Conservation (phyloP, 108 stramenopile genomes). For the Seminavis robusta region DNA sequence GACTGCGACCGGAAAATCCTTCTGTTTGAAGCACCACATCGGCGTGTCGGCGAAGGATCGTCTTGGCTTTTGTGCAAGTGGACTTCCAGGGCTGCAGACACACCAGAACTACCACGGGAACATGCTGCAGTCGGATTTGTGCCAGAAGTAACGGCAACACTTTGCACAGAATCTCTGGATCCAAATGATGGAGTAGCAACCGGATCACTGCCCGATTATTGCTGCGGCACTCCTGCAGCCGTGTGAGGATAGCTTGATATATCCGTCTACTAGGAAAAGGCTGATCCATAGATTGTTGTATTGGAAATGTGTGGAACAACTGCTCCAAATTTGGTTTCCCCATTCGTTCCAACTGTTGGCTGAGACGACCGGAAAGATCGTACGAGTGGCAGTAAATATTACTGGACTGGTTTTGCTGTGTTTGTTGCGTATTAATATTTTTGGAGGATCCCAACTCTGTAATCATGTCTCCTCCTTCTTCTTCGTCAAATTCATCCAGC, state of each 20-base stretch:
- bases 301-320: too few species aligned
- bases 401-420: background rate
- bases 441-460: too few species aligned
- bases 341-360: conserved; percentile 36
- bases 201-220: conserved; percentile 46
- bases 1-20: conserved; percentile 43
- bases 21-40: conserved; percentile 54
- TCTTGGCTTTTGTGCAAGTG: conserved; percentile 1
- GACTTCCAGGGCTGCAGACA: conserved; percentile 49
- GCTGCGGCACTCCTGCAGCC: conserved; percentile 18
- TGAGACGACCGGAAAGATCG: conserved; percentile 62
- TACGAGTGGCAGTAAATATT: conserved; percentile 79
- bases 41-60: conserved; percentile 11
- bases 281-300: too few species aligned
- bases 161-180: conserved; percentile 31
- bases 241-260: conserved; percentile 17
- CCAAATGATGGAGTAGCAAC: conserved; percentile 52
- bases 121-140: conserved; percentile 49
- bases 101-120: conserved; percentile 67
- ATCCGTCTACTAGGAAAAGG: too few species aligned
- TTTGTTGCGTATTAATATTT: too few species aligned
- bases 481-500: conserved; percentile 14
- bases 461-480: conserved; percentile 53
- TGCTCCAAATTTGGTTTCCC: background rate
- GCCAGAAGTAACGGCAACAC: conserved; percentile 68